Base-by-base conservation (phyloP, 495 filamentous ascomycete genomes). In the Elasticomyces elasticus region DNA sequence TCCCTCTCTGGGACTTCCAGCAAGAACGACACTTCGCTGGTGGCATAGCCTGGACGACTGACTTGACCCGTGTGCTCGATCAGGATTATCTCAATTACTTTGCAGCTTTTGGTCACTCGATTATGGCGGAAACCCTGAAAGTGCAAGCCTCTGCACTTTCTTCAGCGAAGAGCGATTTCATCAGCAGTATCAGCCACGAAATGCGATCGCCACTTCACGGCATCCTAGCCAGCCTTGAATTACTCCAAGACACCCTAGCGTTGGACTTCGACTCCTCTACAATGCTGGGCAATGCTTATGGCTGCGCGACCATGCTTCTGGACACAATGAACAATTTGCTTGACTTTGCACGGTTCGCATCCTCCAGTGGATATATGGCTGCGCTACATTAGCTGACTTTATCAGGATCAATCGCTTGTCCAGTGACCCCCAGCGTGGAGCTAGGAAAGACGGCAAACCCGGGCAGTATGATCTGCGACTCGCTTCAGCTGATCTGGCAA, bases 301-400 rank as follows among this genome's bases (percentile, higher is more conserved):
- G 55, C n/a, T 66, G 64, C 40, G 59, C 54, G 0, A 55, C 49
- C 22, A 66, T 60, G 15, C 58, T 66, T 10, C 53, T 63, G 2
- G 64, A 66, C 47, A 66, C 61, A 6, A 50, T 64, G 10, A 38
- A 58, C 23, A 52, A 59, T 17, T 38, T 64, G 9, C 45, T 66
- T 0, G 59, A 66, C 20, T 62, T 62, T 33, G 44, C 59, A 0
- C 64, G 63, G 35, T 50, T 60, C 33, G 55, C 53, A 22, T 2
- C 10, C 19, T 7, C 13, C 35, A 15, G 19, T 17, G 5, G 35
- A 40, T 2, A 40, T 2, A 17, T 40, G 35, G 19, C 13, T 3
- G 35, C 13, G 19, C 35, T 17, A 17, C 5, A n/a, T 17, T 5
- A 5, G 35, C 35, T 40, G 12, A 40, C 35, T 5, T 5, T 2